Percentiles rank a stretch among this genome's conserved stretches.
Conservation (phyloP, 2,329 filamentous ascomycete genomes). For the Hawksworthiomyces lignivorus region DNA sequence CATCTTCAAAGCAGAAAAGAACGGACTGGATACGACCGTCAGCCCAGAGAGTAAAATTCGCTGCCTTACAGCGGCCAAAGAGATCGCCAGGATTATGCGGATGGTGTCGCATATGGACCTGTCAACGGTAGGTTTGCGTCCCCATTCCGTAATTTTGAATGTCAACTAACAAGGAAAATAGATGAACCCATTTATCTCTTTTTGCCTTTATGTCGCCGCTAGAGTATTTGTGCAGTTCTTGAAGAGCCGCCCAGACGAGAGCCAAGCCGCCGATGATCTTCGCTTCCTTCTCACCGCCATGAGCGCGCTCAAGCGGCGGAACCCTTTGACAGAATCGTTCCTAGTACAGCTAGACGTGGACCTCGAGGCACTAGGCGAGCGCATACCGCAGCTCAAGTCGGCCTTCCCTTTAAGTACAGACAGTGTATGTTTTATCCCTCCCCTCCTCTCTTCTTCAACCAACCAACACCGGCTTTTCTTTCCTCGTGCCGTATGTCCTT, state of each 20-base stretch:
- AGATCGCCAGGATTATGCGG: slow-evolving; percentile 91
- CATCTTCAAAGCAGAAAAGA: slow-evolving; percentile 93
- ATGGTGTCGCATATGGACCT: slow-evolving; percentile 89
- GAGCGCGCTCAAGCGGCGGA: slow-evolving; percentile 78
- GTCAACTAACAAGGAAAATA: slow-evolving; percentile 26
- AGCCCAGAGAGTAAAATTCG: slow-evolving; percentile 85
- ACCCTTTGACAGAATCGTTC: slow-evolving; percentile 90
- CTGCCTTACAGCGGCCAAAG: slow-evolving; percentile 87
- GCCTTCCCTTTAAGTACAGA: slow-evolving; percentile 47
- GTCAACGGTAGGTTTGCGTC: slow-evolving; percentile 54
- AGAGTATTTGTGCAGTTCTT: slow-evolving; percentile 93
- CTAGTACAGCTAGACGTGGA: slow-evolving; percentile 89
- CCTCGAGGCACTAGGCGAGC: slow-evolving; percentile 63
- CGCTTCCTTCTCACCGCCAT: slow-evolving; percentile 87
- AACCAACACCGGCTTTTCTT: too few relatives aligned
- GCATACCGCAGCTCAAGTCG: slow-evolving; percentile 49
- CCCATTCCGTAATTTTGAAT: neutral
- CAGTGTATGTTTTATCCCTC: slow-evolving; percentile 33
- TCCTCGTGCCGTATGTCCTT: neutral
- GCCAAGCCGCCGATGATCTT: slow-evolving; percentile 69
- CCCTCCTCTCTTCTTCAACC: neutral
- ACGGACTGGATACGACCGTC: slow-evolving; percentile 67
- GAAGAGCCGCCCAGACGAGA: slow-evolving; percentile 86
- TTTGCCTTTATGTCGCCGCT: slow-evolving; percentile 92
- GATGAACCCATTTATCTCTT: slow-evolving; percentile 95